Base-by-base conservation (phyloP, 257 asterid genomes). In the Nicotiana benthamiana region DNA sequence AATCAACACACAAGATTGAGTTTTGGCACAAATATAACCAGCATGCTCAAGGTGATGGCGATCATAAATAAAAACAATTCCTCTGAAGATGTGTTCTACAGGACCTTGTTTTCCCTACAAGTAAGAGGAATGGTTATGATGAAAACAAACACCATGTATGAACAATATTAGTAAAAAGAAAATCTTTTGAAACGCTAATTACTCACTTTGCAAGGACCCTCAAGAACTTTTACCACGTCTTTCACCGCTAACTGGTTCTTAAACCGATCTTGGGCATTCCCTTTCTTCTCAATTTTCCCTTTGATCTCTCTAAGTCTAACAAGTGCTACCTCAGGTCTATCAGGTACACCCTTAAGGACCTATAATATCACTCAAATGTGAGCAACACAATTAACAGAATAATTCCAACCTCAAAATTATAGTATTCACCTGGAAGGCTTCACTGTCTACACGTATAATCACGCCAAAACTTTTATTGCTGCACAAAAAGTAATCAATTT, bases 31-130 rank as follows among this genome's bases (percentile, higher is more conserved):
- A 70, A 96, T 93, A 90, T 90, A 96, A 79, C 97, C 98, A 83
- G 97, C 97, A 84, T 96, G 99, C 91, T 96, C 99, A 13, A 91
- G 97, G 88, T 94, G 99, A 90, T 92, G 97, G 4, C 97, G 91
- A 81, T 94, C 97, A 84, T 89, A 90, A 64, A 96, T 84, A 83
- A 96, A 96, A 82, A 96, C 76, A 84, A 94, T 85, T 74, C 98
- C 97, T 80, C 80, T 92, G 82, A 80, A 91, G 46, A 96, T 92
- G 84, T 94, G 99, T 82, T 94, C 99, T 34, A 94, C 88, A n/a
- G 97, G 95, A 52, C 99, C 99, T 85, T 92, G 97, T 81, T 93
- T 92, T 48, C 98, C 97, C 99, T 96, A 84, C 15, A 61, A 24
- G 20, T 27, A 54, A 52, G 77, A 75, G 63, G 48, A 77, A 75